These are phyloP conservation scores for Gossypium anomalum DNA, from an alignment of 345 rosid genomes.

Conservation along the genomic window DNA sequence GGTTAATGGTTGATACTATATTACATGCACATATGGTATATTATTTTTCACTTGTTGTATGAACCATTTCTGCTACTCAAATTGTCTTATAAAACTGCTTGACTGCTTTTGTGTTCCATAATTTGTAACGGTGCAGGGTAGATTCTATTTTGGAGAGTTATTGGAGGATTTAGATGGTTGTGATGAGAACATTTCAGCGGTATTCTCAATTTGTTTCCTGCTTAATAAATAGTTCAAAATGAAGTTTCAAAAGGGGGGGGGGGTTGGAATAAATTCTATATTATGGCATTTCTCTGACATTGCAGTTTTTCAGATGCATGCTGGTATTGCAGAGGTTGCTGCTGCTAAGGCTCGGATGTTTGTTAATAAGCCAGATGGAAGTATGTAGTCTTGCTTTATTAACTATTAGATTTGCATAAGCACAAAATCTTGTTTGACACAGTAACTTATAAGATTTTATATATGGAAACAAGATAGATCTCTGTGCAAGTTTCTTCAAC, in stretches of 20 bases:
- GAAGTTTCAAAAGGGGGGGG: not conserved
- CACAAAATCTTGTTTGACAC: not conserved
- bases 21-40: not conserved
- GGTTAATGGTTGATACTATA: not conserved
- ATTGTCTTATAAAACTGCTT: not conserved
- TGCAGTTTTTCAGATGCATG: constrained; percentile 63
- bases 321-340: constrained; percentile 92
- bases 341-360: constrained; percentile 98
- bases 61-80: not conserved
- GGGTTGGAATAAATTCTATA: not conserved
- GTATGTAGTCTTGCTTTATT: constrained; percentile 37
- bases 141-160: constrained; percentile 84
- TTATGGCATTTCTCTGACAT: constrained; percentile 20
- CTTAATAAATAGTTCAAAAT: constrained; percentile 10
- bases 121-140: constrained; percentile 54
- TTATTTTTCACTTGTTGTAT: not conserved
- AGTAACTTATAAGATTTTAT: not conserved
- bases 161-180: constrained; percentile 63
- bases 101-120: not conserved
- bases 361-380: constrained; percentile 90
- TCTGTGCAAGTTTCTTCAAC: not conserved
- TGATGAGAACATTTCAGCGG: constrained; percentile 65
- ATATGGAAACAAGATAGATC: not conserved
- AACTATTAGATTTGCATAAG: not conserved
- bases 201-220: constrained; percentile 27